Evolutionary conservation across 2,329 filamentous ascomycete species (phyloP), one percentile per base, ranked within the genome.

Genomic region (Trichothecium roseum): DNA sequence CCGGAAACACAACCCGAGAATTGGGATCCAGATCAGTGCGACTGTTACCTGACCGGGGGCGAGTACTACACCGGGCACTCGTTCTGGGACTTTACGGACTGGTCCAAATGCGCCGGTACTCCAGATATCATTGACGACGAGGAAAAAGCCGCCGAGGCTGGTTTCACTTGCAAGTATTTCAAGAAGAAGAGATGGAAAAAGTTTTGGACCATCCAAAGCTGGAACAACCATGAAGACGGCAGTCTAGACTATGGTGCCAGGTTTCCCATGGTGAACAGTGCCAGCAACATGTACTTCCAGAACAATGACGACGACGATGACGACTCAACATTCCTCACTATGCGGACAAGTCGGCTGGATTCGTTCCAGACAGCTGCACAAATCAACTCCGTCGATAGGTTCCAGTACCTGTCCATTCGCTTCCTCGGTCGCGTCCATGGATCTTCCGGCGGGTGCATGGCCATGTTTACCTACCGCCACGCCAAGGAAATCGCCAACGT

Each of bases 341-440:
- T 70, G 52, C 59, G 66, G 20, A 69, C 66, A 2, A 51, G 56
- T 9, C 57, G 65, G 5, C 48, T 61, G 17, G 33, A 48, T 4
- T 44, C 49, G 5, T 68, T 65, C 42, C 66, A 69, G 43, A 61
- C 62, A 0, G 49, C 63, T 0, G 55, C 62, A 4, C 66, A 70
- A 49, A 63, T 70, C 20, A 62, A 67, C 42, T 62, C 62, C 1
- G 39, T 42, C 3, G 32, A 39, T 7, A 36, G 39, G 14, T 32
- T 50, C 29, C 46, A 55, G 6, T 49, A 46, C 30, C 52, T 51
- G 13, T 55, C 52, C 3, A 36, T 69, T 35, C 61, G 68, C 34
- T 67, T 70, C 63, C 56, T 60, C 15, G 63, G 66, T 4, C 63
- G 68, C 27, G 67, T 64, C 8, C 42, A 55, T 12, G 68, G 68